Base-by-base conservation (phyloP, 31 red algal species). In the Bonnemaisonia californica region DNA sequence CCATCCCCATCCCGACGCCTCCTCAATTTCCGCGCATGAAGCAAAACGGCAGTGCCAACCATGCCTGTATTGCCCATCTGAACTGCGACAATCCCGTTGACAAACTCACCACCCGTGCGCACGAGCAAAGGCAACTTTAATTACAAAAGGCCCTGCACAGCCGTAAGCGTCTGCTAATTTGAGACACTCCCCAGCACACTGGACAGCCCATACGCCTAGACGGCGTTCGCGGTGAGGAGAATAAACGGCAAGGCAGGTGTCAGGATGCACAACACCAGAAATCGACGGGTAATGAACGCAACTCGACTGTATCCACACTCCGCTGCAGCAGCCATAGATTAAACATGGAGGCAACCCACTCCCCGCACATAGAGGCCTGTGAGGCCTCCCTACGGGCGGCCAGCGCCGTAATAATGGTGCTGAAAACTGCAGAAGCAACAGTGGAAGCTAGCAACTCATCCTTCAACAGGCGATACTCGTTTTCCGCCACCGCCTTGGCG, bases 111-210 rank as follows among this genome's bases (percentile, higher is more conserved):
- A 30, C 51, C 78, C 23, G 88, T 89, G 7, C 62, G 76, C 30
- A 41, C 24, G 41, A 92, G 62, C 30, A 97, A 57, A 11, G 94
- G 94, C 8, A 89, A 29, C 55, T 93, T 97, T 66, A 91, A 97
- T 1, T 56, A 67, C 27, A 97, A 76, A 57, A 97, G 80, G 31
- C 94, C 94, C 27, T 85, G 19, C 11, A 88, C 64, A 19, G 73
- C 72, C 4, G 85, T 69, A 21, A 92, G 19, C 22, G 90, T 88
- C 66, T 91, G 65, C 31, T 21, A 31, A 36, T 65, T 67, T 56
- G 54, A 23, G 58, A 89, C 33, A 67, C 36, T 81, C 1, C 73
- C 62, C 3, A 89, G 51, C 58, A 69, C 54, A 33, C 27, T 33
- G 42, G 26, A 71, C 68, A 18, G 42, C 27, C 16, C 28, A 38